Conservation (phyloP, 179 eudicot genomes). For the Camellia oleifera region DNA sequence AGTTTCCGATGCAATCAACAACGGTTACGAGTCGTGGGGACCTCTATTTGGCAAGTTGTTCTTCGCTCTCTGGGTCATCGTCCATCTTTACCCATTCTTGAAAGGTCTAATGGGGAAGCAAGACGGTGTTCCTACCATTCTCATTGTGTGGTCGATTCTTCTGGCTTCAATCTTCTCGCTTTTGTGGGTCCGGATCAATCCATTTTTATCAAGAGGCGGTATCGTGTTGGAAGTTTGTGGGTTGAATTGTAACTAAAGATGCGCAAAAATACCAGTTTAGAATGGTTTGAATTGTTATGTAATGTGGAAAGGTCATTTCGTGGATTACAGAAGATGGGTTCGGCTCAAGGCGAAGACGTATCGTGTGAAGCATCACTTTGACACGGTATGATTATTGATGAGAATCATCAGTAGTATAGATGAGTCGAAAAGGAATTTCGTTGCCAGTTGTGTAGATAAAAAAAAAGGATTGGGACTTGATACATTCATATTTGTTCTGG, state of each 20-base stretch:
- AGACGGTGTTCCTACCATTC: constrained; percentile 64
- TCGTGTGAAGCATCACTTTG: not conserved
- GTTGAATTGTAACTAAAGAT: constrained; percentile 68
- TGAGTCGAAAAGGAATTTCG: constrained; percentile 14
- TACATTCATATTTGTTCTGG: constrained; percentile 28
- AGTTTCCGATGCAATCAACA: constrained; percentile 82
- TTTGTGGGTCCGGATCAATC: constrained; percentile 89
- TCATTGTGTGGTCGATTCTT: constrained; percentile 90
- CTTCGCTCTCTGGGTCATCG: constrained; percentile 90
- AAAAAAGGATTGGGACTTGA: constrained; percentile 17
- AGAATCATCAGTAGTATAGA: constrained; percentile 5
- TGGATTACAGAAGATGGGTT: constrained; percentile 14
- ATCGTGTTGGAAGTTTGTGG: constrained; percentile 87
- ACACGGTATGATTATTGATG: constrained; percentile 7
- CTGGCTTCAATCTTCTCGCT: constrained; percentile 87
- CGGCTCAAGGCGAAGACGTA: not conserved
- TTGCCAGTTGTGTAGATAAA: constrained; percentile 49
- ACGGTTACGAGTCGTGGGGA: constrained; percentile 95
- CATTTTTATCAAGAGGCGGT: constrained; percentile 64
- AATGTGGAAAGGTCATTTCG: not conserved
- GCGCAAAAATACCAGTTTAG: constrained; percentile 10
- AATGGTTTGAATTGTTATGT: constrained; percentile 4
- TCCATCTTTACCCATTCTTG: constrained; percentile 94
- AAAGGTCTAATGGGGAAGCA: constrained; percentile 93
- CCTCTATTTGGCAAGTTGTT: constrained; percentile 84